Base-by-base conservation (phyloP, 306 rosid genomes). In the Adenanthera pavonina region DNA sequence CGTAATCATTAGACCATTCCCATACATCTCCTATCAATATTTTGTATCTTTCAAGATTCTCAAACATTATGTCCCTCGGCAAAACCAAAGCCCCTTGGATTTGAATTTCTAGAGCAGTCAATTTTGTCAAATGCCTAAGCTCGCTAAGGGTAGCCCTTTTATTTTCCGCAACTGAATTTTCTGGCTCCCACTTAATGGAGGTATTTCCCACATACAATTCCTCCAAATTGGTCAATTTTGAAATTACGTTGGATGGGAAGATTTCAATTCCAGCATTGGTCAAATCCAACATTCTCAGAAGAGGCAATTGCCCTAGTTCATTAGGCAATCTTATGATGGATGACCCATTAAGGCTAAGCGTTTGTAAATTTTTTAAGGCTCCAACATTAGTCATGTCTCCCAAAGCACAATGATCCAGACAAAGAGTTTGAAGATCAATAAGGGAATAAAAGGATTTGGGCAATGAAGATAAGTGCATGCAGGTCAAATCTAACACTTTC, bases 221-320 rank as follows among this genome's bases (percentile, higher is more conserved):
- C 19, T 82, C 86, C 60, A 82, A 49, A n/a, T 5, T 25, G 43
- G 8, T 35, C 66, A 80, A 76, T 17, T 60, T 20, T 17, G 82
- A 71, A 16, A 84, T 54, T 51, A 84, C 17, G 8, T 44, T 68
- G 8, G 61, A 17, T 7, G 76, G 80, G 33, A 81, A 53, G 51
- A 54, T 4, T 62, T 70, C 44, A 72, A 84, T 15, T 7, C 35
- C 0, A 33, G 71, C 69, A 3, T 5, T 0, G 6, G 60, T 5
- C 41, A 84, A 69, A 61, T 84, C 46, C 13, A 84, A 19, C 76
- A 75, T 16, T 34, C 25, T 69, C 8, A 75, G 2, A 51, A 41
- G 56, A 51, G 10, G 52, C 38, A 84, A 15, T 5, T n/a, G 3
- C 8, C 73, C 46, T 3, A 84, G 47, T 71, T 76, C 64, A 0